Percentiles rank a stretch among this genome's conserved stretches.
These are phyloP conservation scores for Yarrowia keelungensis DNA, from an alignment of 805 yeast genomes.

Conservation along the genomic window DNA sequence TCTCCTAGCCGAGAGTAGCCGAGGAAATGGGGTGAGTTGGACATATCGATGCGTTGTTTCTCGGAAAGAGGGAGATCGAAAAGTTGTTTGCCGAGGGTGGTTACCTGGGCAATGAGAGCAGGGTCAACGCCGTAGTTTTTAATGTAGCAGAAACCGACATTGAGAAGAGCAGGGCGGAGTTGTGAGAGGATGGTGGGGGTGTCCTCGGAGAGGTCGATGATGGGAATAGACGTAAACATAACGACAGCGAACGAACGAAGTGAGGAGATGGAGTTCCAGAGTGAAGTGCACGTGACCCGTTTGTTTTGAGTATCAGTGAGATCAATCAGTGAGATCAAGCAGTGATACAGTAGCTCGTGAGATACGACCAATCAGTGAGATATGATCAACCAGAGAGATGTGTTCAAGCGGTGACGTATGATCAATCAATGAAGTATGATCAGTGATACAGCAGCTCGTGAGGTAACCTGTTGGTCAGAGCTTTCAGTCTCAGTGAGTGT, in stretches of 20 bases:
- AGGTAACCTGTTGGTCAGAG: too few relatives aligned
- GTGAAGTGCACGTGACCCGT: too few relatives aligned
- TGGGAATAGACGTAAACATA: slow-evolving; percentile 20
- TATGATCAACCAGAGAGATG: too few relatives aligned
- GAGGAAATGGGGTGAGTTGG: slow-evolving; percentile 35
- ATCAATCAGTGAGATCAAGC: too few relatives aligned
- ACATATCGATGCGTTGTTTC: slow-evolving; percentile 29
- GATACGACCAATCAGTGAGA: too few relatives aligned
- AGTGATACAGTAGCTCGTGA: too few relatives aligned
- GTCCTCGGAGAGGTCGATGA: slow-evolving; percentile 20
- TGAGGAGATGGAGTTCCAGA: too few relatives aligned
- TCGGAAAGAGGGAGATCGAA: slow-evolving; percentile 8
- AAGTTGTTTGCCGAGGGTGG: neutral
- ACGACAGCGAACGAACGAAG: neutral
- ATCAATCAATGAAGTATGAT: too few relatives aligned
- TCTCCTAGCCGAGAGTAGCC: slow-evolving; percentile 31
- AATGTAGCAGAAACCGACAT: slow-evolving; percentile 36
- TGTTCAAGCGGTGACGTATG: too few relatives aligned
- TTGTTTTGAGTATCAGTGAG: too few relatives aligned
- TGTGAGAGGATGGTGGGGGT: neutral
- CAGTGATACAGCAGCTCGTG: too few relatives aligned
- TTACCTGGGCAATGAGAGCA: neutral
- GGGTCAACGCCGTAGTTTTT: slow-evolving; percentile 15
- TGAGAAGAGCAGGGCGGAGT: slow-evolving; percentile 15
- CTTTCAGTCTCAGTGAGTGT: too few relatives aligned